Evolutionary conservation across 192 early-diverging fungal species (phyloP).

Genomic region (Glomus cerebriforme): DNA sequence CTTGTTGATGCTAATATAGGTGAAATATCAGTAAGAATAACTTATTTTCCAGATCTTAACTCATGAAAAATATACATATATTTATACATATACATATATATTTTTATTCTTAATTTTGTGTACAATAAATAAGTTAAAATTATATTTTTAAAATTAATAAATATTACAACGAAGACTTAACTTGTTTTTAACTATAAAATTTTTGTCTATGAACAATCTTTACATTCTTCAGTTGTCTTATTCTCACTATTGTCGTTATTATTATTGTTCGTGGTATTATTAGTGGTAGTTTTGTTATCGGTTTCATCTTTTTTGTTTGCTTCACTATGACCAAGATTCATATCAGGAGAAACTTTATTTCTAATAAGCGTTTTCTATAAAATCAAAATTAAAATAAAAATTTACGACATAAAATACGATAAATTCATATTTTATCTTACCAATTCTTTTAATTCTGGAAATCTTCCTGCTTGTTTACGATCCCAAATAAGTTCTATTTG

Average conservation of each 20-base stretch:
- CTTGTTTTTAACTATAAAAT: too few relatives aligned
- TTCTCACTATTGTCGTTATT: neutral
- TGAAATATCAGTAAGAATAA: constrained; percentile 13
- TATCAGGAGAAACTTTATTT: constrained; percentile 62
- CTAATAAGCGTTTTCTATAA: constrained; percentile 64
- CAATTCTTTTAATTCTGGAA: constrained; percentile 77
- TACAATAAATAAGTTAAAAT: too few relatives aligned
- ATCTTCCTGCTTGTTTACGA: constrained; percentile 62
- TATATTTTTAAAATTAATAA: too few relatives aligned
- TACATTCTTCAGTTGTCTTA: neutral
- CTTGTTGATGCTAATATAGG: constrained; percentile 15
- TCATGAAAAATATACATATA: too few relatives aligned
- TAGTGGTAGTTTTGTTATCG: neutral
- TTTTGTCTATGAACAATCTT: neutral
- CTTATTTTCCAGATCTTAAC: constrained; percentile 7
- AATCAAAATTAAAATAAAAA: neutral
- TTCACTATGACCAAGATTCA: constrained; percentile 71
- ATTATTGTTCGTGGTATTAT: neutral
- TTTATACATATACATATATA: too few relatives aligned
- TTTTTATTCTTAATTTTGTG: too few relatives aligned
- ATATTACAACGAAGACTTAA: too few relatives aligned
- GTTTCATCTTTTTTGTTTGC: neutral
- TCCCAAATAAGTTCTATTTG: constrained; percentile 59
- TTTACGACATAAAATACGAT: neutral
- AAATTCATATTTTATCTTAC: constrained; percentile 32